Base-by-base conservation (phyloP, 2,329 filamentous ascomycete species). In the Monosporascus sp. region DNA sequence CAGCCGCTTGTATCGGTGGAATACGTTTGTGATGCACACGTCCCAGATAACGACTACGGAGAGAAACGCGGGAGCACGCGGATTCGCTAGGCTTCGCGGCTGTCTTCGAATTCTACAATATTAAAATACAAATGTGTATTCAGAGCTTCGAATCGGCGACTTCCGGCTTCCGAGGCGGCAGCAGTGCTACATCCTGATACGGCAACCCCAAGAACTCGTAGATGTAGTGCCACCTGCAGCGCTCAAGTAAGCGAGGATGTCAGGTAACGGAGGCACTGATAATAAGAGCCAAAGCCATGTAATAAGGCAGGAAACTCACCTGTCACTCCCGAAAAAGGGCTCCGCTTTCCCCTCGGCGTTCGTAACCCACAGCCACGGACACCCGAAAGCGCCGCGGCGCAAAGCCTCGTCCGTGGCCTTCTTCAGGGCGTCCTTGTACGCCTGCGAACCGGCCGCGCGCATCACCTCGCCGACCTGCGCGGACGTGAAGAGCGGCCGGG, bases 311-410 rank as follows among this genome's bases (percentile, higher is more conserved):
- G 22, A 7, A 49, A 70, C 70, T 55, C 65, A 78, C 81, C 83
- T 74, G 70, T 92, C 88, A 70, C 87, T 90, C 3, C 88, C 88
- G 69, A 92, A 92, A 66, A 91, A 90, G 0, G 85, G 81, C 71
- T 88, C 84, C 48, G 76, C 76, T 52, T 76, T 68, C 0, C 85
- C 86, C 56, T 78, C 67, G 2, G 64, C 67, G 60, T 87, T 82
- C 18, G 74, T 77, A 3, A 85, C 88, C 79, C 83, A 85, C 55
- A 89, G 75, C 88, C 89, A 93, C 1, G 89, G 89, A 49, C 83
- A 82, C 0, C 89, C 89, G 68, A 89, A 93, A 0, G 88, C 89
- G 0, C 88, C 89, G 49, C 72, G 74, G 38, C 81, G 78, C 17
- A 89, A 67, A 0, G 81, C 86, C 58, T 77, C 76, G 54, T 81